phyloP scores from a whole-genome alignment of 768 basidiomycete genomes.

The Astraeus odoratus region DNA sequence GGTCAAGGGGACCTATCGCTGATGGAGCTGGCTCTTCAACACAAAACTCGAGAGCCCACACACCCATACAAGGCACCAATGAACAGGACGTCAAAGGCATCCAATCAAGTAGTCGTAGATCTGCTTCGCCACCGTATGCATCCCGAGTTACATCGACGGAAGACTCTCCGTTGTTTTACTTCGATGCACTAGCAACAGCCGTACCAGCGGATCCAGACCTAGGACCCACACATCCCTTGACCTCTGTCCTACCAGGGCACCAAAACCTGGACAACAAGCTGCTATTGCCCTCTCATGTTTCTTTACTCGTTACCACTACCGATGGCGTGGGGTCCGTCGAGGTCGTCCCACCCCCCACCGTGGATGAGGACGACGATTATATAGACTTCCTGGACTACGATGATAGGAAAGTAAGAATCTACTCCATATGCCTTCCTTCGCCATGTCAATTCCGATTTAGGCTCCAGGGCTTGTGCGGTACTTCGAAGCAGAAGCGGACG shows the following conservation, averaged over 20 bases:
- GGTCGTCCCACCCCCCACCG: constrained; percentile 36
- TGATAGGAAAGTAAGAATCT: constrained; percentile 44
- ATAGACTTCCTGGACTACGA: constrained; percentile 79
- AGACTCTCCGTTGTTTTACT: constrained; percentile 35
- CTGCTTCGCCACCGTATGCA: constrained; percentile 30
- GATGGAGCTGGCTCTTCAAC: constrained; percentile 12
- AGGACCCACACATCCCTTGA: constrained; percentile 7
- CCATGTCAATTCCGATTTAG: constrained; percentile 24
- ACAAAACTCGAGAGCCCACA: constrained; percentile 15
- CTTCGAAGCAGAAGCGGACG: constrained; percentile 46
- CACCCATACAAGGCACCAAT: constrained; percentile 9
- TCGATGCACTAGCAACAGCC: constrained; percentile 40
- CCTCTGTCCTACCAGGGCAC: constrained; percentile 8
- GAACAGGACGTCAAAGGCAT: constrained; percentile 2
- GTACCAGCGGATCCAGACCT: constrained; percentile 21
- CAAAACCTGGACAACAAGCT: constrained; percentile 25
- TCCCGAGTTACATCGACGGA: constrained; percentile 12
- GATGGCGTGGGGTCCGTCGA: constrained; percentile 33
- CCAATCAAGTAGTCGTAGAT: constrained; percentile 28
- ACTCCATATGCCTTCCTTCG: neutral
- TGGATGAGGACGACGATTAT: constrained; percentile 49
- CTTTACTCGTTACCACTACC: constrained; percentile 35
- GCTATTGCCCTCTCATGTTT: constrained; percentile 66
- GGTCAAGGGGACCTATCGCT: constrained; percentile 11
- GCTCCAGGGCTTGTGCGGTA: constrained; percentile 51